A percentile compares a stretch with the other conserved stretches of the same genome.
phyloP scores from a whole-genome alignment of 345 rosid genomes.

The Salix caprea region DNA sequence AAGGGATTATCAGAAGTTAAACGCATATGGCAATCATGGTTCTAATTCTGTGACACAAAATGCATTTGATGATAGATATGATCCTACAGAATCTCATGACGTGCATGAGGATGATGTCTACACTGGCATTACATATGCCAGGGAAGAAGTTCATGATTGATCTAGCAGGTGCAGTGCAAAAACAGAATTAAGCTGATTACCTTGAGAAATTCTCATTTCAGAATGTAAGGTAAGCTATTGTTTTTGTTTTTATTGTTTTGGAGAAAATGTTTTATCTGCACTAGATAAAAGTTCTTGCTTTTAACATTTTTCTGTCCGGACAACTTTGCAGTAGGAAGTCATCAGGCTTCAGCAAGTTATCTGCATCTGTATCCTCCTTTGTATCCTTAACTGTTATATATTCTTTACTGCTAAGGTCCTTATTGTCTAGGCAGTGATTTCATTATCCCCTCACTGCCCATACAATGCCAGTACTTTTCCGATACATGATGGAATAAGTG shows the following conservation, averaged over 20 bases:
- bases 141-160: constrained; percentile 15
- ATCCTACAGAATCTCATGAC: constrained; percentile 52
- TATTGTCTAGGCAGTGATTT: too few relatives aligned
- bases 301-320: constrained; percentile 28
- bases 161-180: constrained; percentile 17
- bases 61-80: constrained; percentile 73
- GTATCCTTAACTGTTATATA: constrained; percentile 56
- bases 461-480: too few relatives aligned
- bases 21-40: constrained; percentile 18
- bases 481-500: too few relatives aligned
- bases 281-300: constrained; percentile 9
- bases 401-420: not conserved
- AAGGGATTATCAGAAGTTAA: constrained; percentile 16
- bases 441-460: too few relatives aligned
- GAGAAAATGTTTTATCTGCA: constrained; percentile 11
- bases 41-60: constrained; percentile 22
- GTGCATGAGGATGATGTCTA: constrained; percentile 24
- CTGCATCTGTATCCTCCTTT: constrained; percentile 79
- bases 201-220: not conserved
- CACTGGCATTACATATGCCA: constrained; percentile 2
- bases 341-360: constrained; percentile 57
- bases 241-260: not conserved
- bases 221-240: constrained; percentile 25
- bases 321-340: constrained; percentile 61
- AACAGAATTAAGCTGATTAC: not conserved